phyloP scores from a whole-genome alignment of 2,329 filamentous ascomycete genomes.

The Emydomyces testavorans region DNA sequence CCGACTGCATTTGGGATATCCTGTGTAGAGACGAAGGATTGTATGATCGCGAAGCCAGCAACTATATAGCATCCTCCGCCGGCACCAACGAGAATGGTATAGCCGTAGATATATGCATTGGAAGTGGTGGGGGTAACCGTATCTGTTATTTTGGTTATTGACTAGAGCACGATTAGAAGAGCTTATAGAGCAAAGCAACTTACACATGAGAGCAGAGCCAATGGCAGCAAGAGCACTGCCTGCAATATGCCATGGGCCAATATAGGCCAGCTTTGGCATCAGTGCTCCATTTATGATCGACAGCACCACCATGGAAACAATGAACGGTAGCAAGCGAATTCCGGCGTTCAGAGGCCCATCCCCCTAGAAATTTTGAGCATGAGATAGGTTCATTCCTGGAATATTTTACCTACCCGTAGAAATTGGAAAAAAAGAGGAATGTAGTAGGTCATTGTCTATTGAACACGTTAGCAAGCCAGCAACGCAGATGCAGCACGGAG shows the following conservation, averaged over 20 bases:
- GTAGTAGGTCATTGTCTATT: constrained; percentile 35
- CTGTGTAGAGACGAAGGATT: constrained; percentile 26
- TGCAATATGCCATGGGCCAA: constrained; percentile 23
- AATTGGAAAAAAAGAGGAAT: constrained; percentile 47
- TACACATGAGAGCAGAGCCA: not conserved
- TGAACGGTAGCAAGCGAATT: constrained; percentile 26
- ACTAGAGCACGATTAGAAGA: not conserved
- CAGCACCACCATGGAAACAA: constrained; percentile 9
- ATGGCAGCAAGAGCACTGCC: constrained; percentile 12
- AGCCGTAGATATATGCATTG: constrained; percentile 21
- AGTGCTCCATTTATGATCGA: not conserved
- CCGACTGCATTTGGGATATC: constrained; percentile 28
- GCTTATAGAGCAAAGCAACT: not conserved
- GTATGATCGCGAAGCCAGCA: constrained; percentile 31
- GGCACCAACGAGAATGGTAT: constrained; percentile 31
- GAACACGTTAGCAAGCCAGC: not conserved
- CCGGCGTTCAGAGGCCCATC: constrained; percentile 4
- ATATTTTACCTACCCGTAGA: not conserved
- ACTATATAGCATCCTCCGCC: constrained; percentile 28
- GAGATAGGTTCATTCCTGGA: not conserved
- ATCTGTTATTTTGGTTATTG: not conserved
- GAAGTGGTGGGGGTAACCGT: constrained; percentile 19
- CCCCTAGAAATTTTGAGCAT: not conserved
- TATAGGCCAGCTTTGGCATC: constrained; percentile 14
- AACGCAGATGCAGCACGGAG: too few species aligned